Conservation (phyloP, 805 yeast genomes). For the Yarrowia osloensis region DNA sequence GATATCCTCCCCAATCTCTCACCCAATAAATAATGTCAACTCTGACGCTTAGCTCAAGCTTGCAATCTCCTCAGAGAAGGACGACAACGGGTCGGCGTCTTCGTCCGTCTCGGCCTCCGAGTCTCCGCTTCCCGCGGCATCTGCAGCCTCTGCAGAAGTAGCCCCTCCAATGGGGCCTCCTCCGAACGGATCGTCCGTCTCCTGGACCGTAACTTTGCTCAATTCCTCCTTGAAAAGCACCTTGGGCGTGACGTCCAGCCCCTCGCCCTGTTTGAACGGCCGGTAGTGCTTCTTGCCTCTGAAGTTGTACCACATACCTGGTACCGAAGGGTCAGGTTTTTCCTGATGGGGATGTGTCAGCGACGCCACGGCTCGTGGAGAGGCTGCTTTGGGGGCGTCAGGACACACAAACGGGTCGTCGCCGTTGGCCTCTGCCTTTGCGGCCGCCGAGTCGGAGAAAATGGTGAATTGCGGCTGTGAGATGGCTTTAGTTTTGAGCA, state of each 20-base stretch:
- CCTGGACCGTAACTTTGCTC: neutral
- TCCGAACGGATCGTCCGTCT: neutral
- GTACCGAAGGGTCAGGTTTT: constrained; percentile 13
- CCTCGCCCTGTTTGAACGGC: constrained; percentile 27
- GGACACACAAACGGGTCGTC: constrained; percentile 26
- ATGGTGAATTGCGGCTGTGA: constrained; percentile 2
- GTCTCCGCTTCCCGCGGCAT: neutral
- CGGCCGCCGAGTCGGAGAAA: constrained; percentile 5
- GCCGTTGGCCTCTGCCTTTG: constrained; percentile 3
- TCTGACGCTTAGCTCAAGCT: neutral
- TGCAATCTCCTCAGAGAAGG: constrained; percentile 25
- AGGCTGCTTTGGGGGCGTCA: neutral
- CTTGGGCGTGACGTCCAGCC: constrained; percentile 14
- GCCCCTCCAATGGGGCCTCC: neutral
- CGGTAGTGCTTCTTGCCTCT: constrained; percentile 28
- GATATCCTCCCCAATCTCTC: neutral
- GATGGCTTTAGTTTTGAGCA: neutral
- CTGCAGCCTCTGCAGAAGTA: neutral
- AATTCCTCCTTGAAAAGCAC: constrained; percentile 17
- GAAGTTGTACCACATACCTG: constrained; percentile 24
- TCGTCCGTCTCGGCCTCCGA: constrained; percentile 30
- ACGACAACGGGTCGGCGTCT: constrained; percentile 18
- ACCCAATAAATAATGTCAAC: constrained; percentile 9
- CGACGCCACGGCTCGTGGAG: neutral
- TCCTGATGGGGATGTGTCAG: constrained; percentile 1